Conservation (phyloP, 2,329 filamentous ascomycete genomes). For the Colletotrichum sublineola region DNA sequence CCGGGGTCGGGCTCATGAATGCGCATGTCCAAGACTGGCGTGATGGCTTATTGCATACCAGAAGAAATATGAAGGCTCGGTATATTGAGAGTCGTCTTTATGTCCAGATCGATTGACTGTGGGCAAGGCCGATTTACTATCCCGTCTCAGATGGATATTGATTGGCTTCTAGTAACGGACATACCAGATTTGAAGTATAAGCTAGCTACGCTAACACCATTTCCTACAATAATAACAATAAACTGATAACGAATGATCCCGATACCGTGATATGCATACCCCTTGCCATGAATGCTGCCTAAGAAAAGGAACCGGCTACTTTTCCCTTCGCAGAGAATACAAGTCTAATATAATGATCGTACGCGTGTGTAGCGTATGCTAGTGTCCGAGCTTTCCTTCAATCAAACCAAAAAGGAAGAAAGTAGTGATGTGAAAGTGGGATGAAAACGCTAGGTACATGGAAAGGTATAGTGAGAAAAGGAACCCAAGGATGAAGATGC, state of each 20-base stretch:
- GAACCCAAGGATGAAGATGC: background rate
- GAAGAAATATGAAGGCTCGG: too few species aligned
- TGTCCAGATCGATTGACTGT: background rate
- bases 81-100: background rate
- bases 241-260: background rate
- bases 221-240: background rate
- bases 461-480: background rate
- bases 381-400: background rate
- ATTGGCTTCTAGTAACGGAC: background rate
- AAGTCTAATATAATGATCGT: constrained; percentile 13
- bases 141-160: background rate
- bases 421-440: too few species aligned
- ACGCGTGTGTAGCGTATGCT: too few species aligned
- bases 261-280: background rate
- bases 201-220: background rate
- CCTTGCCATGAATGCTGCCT: background rate
- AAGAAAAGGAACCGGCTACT: background rate
- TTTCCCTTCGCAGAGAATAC: constrained; percentile 17
- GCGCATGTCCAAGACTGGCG: background rate
- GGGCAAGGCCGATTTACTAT: too few species aligned
- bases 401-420: background rate
- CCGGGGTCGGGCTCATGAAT: too few species aligned
- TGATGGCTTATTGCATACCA: background rate
- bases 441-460: background rate
- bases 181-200: background rate